Evolutionary conservation across 345 rosid species (phyloP).

Genomic region (Geranium brycei): DNA sequence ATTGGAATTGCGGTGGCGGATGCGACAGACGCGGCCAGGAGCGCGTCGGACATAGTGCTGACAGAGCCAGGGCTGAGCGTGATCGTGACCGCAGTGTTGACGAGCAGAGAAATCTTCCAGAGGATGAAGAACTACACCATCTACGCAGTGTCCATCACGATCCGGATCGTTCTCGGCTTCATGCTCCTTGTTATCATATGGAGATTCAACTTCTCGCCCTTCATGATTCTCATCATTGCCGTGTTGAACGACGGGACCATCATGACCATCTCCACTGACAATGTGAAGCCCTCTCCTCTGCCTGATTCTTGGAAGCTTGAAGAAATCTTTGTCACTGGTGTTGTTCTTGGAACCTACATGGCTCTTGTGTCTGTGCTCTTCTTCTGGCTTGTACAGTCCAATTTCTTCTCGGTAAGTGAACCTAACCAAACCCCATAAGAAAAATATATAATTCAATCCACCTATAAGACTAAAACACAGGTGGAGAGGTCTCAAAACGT

Average conservation of each 20-base stretch:
- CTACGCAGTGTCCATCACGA: slow-evolving; percentile 76
- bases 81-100: slow-evolving; percentile 58
- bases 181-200: slow-evolving; percentile 60
- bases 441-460: too few relatives aligned
- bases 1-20: slow-evolving; percentile 77
- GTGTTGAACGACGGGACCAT: slow-evolving; percentile 77
- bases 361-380: slow-evolving; percentile 47
- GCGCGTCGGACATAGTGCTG: slow-evolving; percentile 72
- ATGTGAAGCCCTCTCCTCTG: slow-evolving; percentile 67
- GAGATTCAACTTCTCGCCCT: slow-evolving; percentile 74
- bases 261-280: slow-evolving; percentile 75
- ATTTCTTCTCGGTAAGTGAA: slow-evolving; percentile 53
- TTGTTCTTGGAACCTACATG: slow-evolving; percentile 64
- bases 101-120: slow-evolving; percentile 78
- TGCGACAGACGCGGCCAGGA: slow-evolving; percentile 73
- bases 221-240: slow-evolving; percentile 75
- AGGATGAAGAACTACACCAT: slow-evolving; percentile 93
- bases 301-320: slow-evolving; percentile 80
- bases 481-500: too few relatives aligned
- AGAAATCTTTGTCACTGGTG: slow-evolving; percentile 62
- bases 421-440: too few relatives aligned
- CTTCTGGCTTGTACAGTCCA: slow-evolving; percentile 53
- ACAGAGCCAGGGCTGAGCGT: slow-evolving; percentile 77
- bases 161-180: slow-evolving; percentile 72
- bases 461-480: too few relatives aligned